Conservation (phyloP, 176 grass and related monocot genomes). For the Oryza coarctata region DNA sequence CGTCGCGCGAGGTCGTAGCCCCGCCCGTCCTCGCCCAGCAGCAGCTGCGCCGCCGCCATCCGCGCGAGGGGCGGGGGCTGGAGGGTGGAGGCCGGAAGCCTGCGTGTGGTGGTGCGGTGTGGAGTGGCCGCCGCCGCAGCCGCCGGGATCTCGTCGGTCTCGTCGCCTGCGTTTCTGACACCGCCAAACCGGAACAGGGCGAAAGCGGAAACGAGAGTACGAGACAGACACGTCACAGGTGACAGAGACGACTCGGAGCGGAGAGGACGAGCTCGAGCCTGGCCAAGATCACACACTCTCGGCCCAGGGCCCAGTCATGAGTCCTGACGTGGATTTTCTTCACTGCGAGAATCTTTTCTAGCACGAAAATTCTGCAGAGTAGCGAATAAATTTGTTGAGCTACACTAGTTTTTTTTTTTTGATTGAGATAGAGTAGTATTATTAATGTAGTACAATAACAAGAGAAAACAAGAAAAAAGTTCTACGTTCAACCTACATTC, state of each 20-base stretch:
- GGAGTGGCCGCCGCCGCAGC: not conserved
- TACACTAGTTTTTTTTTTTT: not conserved
- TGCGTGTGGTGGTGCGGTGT: not conserved
- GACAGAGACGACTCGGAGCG: not conserved
- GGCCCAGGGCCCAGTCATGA: not conserved
- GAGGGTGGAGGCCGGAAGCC: not conserved
- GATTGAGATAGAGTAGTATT: too few species aligned
- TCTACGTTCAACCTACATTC: too few species aligned
- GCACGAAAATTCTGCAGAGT: not conserved
- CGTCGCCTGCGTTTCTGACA: too few species aligned
- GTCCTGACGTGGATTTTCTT: too few species aligned
- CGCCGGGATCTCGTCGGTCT: slow-evolving; percentile 13
- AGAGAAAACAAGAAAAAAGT: too few species aligned
- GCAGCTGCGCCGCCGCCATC: slow-evolving; percentile 49
- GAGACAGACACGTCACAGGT: not conserved
- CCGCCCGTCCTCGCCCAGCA: slow-evolving; percentile 92
- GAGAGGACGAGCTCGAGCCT: not conserved
- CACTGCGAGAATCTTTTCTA: not conserved
- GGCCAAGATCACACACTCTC: not conserved
- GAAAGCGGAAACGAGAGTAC: not conserved
- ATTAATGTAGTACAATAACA: too few species aligned
- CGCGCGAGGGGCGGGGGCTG: too few species aligned
- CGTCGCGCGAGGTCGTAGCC: slow-evolving; percentile 85
- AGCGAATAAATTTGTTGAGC: not conserved
- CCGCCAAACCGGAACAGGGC: too few species aligned